Base-by-base conservation (phyloP, 768 basidiomycete genomes). In the Rhizopogon rudus region DNA sequence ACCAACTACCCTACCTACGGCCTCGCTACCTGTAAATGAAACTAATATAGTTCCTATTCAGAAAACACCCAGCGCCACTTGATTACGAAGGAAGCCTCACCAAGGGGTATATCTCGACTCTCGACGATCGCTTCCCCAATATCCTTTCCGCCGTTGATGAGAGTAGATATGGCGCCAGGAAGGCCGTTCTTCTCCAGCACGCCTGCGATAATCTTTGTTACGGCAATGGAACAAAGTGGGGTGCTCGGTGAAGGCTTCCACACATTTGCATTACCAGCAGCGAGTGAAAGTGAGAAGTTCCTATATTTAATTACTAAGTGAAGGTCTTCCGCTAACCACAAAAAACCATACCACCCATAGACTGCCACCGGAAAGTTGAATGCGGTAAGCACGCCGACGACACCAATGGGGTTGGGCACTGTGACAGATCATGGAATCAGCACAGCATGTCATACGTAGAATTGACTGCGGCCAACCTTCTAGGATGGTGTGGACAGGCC, bases 341-440 rank as follows among this genome's bases (percentile, higher is more conserved):
- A 28, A 37, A 41, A 57, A 40, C 63, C 75, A 40, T 70, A 87
- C 91, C 92, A 94, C 60, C 92, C 92, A 69, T 91, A 93, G 43
- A 95, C 92, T 35, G 93, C 93, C 42, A 92, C 86, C 9, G 96
- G 96, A 67, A 98, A 98, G 70, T 98, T 98, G 77, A 97, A 98
- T 0, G 96, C 96, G 20, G 91, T 88, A 51, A 98, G 73, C 9
- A 96, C 83, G 31, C 77, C 84, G 8, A 88, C 76, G 2, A 84
- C 75, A 9, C 87, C 86, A 0, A 98, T 78, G 20, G 96, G 95
- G 67, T 97, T 97, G 8, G 95, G 90, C 3, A 96, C 92, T 93
- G 68, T 9, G 61, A 20, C 33, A 58, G 63, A 62, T 31, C 52
- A 55, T 59, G 7, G 60, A 33, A 33, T 62, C 17, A 51, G 54